These are phyloP conservation scores for Senna siamea DNA, from an alignment of 306 rosid species.

Conservation along the genomic window DNA sequence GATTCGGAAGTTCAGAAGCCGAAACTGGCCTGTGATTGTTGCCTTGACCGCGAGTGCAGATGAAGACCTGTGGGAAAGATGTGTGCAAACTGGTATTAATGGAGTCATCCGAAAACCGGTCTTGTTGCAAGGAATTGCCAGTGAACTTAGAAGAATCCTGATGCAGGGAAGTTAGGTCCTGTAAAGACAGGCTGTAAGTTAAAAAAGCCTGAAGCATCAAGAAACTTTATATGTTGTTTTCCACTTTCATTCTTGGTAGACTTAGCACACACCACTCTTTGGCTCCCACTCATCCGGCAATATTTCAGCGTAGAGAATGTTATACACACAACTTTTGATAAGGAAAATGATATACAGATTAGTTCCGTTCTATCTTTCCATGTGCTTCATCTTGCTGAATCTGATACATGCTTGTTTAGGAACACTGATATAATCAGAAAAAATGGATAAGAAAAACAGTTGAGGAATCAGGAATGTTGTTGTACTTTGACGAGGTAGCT, in stretches of 20 bases:
- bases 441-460: not conserved
- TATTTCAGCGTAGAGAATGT: conserved; percentile 52
- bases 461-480: too few relatives aligned
- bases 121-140: conserved; percentile 77
- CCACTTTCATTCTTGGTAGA: conserved; percentile 47
- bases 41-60: conserved; percentile 73
- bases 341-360: conserved; percentile 58
- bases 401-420: conserved; percentile 9
- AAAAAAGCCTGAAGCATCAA: conserved; percentile 33
- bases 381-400: conserved; percentile 20
- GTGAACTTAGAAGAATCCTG: conserved; percentile 78
- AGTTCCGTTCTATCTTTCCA: conserved; percentile 36
- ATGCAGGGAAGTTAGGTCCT: conserved; percentile 67
- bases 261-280: conserved; percentile 44
- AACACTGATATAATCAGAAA: conserved; percentile 22
- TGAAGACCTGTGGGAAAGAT: conserved; percentile 84
- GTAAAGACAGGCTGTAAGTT: conserved; percentile 45
- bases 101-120: conserved; percentile 86
- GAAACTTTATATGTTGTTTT: conserved; percentile 34
- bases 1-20: conserved; percentile 80
- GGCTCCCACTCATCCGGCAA: conserved; percentile 39
- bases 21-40: conserved; percentile 79
- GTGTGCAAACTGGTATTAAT: conserved; percentile 78
- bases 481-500: too few relatives aligned
- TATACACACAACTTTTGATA: conserved; percentile 55